Evolutionary conservation across 495 filamentous ascomycete species (phyloP), one percentile per base, ranked within the genome.

Genomic region (Aspergillus avenaceus): DNA sequence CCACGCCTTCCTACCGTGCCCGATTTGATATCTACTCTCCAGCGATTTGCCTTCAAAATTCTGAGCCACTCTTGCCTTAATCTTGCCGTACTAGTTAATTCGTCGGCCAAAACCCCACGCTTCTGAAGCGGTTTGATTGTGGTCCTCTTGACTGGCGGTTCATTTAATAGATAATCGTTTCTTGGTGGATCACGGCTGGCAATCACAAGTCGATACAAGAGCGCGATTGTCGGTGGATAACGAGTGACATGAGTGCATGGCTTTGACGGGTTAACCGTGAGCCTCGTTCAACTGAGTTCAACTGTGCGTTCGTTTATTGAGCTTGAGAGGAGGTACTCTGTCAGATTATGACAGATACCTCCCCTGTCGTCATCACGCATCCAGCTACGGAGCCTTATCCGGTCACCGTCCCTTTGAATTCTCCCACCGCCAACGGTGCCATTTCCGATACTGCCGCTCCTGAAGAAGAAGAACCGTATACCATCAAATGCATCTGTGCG

Each of bases 401-500:
- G 76, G 72, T 83, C 81, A 69, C 71, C 78, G 75, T 63, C 57
- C 60, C 71, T 70, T 74, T 74, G 49, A 70, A 73, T 53, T 74
- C 75, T 36, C 73, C 77, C 55, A 66, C 69, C 57, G 62, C 65
- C 52, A 81, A 80, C 71, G 79, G 84, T 73, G 80, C 76, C 53
- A 64, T 76, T 48, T 65, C 75, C 54, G 76, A 80, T 50, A 73
- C 74, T 54, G 66, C 69, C 62, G 69, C 75, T 54, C 72, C 78
- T 63, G 77, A 80, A 49, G 89, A 91, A 55, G 88, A 95, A 67
- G 90, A 95, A 65, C 87, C 88, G 38, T 95, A 92, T 66, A 93
- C 87, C 58, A 99, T 99, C 75, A 95, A 91, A 77, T 99, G 93
- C 80, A 91, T 97, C 56, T 99, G 93, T 72, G 79, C 83, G 60